Evolutionary conservation across 2,329 filamentous ascomycete species (phyloP).

Genomic region (Drechslerella coelobrocha): DNA sequence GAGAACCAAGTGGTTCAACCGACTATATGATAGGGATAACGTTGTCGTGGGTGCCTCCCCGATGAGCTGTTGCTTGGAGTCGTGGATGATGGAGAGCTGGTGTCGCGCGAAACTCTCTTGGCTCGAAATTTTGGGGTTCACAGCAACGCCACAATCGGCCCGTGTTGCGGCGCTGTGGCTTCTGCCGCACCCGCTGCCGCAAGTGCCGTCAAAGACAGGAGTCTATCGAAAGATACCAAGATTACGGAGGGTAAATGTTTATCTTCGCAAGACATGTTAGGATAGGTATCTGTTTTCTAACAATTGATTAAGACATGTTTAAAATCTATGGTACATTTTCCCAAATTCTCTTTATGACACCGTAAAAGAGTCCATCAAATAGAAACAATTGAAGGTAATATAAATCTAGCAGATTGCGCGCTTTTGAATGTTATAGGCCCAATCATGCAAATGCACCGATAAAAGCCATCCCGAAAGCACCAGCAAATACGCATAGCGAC

Average conservation of each 20-base stretch:
- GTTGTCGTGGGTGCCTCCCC: slow-evolving; percentile 6
- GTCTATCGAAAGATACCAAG: too few species aligned
- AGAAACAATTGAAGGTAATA: not conserved
- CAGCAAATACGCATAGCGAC: slow-evolving; percentile 69
- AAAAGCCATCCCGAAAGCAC: slow-evolving; percentile 72
- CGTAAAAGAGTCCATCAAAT: not conserved
- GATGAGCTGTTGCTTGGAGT: slow-evolving; percentile 11
- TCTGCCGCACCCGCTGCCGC: too few species aligned
- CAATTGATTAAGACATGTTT: not conserved
- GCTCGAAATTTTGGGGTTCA: slow-evolving; percentile 48
- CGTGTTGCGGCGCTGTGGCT: slow-evolving; percentile 20
- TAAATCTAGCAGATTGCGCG: not conserved
- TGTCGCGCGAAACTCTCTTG: slow-evolving; percentile 48
- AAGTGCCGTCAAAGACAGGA: too few species aligned
- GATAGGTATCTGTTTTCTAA: too few species aligned
- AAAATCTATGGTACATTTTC: slow-evolving; percentile 2
- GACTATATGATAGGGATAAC: not conserved
- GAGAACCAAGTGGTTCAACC: not conserved
- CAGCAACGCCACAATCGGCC: slow-evolving; percentile 34
- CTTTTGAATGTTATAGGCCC: not conserved
- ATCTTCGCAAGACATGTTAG: too few species aligned
- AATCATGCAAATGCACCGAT: slow-evolving; percentile 67
- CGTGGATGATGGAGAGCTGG: slow-evolving; percentile 25
- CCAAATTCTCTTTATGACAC: not conserved
- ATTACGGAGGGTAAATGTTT: too few species aligned